These are phyloP conservation scores for Aspergillus sp. DNA, from an alignment of 2,329 filamentous ascomycete species.

Conservation along the genomic window DNA sequence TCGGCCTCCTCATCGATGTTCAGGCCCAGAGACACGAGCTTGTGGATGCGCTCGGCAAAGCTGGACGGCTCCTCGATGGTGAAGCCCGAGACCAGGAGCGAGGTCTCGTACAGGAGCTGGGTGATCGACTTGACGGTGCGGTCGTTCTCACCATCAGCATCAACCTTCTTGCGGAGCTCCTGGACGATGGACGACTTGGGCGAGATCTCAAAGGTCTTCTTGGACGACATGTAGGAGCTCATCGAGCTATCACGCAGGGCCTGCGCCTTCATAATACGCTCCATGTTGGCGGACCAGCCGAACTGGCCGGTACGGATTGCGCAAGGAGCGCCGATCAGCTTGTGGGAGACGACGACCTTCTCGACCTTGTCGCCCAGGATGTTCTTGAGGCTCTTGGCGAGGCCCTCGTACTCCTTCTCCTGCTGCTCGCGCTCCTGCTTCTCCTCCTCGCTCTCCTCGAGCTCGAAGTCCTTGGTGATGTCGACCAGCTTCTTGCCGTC, in stretches of 20 bases:
- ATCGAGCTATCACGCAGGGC: conserved; percentile 99
- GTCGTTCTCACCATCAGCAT: conserved; percentile 94
- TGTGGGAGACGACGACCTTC: conserved; percentile 99
- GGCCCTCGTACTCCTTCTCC: conserved; percentile 95
- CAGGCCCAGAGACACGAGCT: conserved; percentile 93
- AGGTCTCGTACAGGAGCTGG: conserved; percentile 97
- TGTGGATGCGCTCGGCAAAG: conserved; percentile 99
- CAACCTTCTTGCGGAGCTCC: conserved; percentile 99
- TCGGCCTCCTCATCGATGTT: conserved; percentile 95
- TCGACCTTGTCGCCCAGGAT: conserved; percentile 98
- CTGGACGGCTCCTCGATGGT: conserved; percentile 97
- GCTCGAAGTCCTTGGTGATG: conserved; percentile 99
- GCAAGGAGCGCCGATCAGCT: conserved; percentile 87
- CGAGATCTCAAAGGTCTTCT: conserved; percentile 99
- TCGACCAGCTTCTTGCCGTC: conserved; percentile 99
- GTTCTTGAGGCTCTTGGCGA: conserved; percentile 98
- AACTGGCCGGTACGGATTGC: conserved; percentile 99
- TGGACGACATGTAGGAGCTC: conserved; percentile 99
- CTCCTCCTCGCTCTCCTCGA: conserved; percentile 99
- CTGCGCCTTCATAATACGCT: conserved; percentile 99
- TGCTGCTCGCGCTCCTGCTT: conserved; percentile 90
- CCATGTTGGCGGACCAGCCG: conserved; percentile 99
- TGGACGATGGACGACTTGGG: conserved; percentile 95
- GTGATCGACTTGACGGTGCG: conserved; percentile 99
- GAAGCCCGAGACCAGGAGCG: conserved; percentile 96